Evolutionary conservation across 2,329 filamentous ascomycete genomes (phyloP).

Genomic region (Microcera coccophila): DNA sequence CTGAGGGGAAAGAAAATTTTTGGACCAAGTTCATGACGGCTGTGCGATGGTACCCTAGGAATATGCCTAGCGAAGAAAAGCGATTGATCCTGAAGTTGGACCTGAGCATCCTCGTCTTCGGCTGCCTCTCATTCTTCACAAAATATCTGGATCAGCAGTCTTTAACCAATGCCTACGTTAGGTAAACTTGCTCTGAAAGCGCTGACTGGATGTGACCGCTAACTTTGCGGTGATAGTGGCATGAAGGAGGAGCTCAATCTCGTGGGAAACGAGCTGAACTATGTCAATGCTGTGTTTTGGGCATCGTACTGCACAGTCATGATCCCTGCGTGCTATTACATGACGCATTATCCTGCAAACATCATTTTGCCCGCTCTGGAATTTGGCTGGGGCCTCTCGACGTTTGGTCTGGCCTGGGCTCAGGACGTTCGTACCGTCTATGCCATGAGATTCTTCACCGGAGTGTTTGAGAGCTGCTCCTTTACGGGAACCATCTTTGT

Average conservation of each 20-base stretch:
- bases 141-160: conserved; percentile 39
- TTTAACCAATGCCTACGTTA: conserved; percentile 35
- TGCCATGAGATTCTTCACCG: conserved; percentile 11
- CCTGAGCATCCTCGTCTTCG: too few species aligned
- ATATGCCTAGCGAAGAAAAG: too few species aligned
- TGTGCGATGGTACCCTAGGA: too few species aligned
- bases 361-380: conserved; percentile 14
- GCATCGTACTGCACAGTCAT: conserved; percentile 2
- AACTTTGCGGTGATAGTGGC: too few species aligned
- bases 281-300: neutral
- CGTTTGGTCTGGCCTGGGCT: conserved; percentile 12
- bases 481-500: conserved; percentile 1
- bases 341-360: conserved; percentile 15
- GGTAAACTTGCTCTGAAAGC: too few species aligned
- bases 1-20: too few species aligned
- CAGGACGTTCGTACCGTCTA: conserved; percentile 12
- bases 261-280: conserved; percentile 22
- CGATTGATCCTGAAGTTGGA: too few species aligned
- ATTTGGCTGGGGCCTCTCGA: conserved; percentile 15
- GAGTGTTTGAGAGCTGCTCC: conserved; percentile 17
- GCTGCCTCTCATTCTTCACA: too few species aligned
- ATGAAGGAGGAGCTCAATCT: conserved; percentile 22
- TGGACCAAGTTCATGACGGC: too few species aligned
- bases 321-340: conserved; percentile 14
- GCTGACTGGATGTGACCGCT: too few species aligned